phyloP scores from a whole-genome alignment of 768 basidiomycete species.

The Suillus weaverae region DNA sequence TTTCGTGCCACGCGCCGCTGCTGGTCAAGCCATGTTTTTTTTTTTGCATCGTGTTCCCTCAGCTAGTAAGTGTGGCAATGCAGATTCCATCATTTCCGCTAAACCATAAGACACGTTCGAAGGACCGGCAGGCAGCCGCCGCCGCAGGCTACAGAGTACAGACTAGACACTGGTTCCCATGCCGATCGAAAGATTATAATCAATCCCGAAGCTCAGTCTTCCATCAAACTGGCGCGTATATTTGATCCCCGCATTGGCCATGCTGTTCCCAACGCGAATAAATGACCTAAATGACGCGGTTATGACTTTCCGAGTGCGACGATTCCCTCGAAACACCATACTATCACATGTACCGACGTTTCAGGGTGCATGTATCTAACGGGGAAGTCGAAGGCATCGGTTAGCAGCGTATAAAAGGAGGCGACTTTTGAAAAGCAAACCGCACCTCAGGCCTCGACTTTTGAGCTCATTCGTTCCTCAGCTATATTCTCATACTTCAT shows the following conservation, averaged over 20 bases:
- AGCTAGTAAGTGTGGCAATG: background rate
- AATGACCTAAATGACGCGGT: constrained; percentile 5
- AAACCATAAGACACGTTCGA: background rate
- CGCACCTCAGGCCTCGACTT: background rate
- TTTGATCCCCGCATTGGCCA: background rate
- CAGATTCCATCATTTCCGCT: background rate
- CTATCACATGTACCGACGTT: background rate
- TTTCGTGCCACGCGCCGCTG: background rate
- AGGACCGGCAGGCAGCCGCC: background rate
- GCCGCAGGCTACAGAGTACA: background rate
- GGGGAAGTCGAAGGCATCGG: constrained; percentile 2
- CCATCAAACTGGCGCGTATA: background rate
- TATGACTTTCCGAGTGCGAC: constrained; percentile 5
- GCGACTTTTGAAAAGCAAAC: background rate
- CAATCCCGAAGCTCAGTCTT: background rate
- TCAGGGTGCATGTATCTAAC: constrained; percentile 13
- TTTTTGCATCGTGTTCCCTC: background rate
- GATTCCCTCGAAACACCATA: background rate
- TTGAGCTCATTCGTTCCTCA: background rate
- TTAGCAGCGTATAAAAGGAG: constrained; percentile 20
- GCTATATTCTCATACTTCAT: background rate
- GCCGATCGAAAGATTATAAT: background rate
- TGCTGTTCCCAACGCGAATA: background rate
- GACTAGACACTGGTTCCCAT: background rate
- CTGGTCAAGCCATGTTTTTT: background rate